Evolutionary conservation across 495 filamentous ascomycete species (phyloP), one percentile per base, ranked within the genome.

Genomic region (Annulohypoxylon moriforme): DNA sequence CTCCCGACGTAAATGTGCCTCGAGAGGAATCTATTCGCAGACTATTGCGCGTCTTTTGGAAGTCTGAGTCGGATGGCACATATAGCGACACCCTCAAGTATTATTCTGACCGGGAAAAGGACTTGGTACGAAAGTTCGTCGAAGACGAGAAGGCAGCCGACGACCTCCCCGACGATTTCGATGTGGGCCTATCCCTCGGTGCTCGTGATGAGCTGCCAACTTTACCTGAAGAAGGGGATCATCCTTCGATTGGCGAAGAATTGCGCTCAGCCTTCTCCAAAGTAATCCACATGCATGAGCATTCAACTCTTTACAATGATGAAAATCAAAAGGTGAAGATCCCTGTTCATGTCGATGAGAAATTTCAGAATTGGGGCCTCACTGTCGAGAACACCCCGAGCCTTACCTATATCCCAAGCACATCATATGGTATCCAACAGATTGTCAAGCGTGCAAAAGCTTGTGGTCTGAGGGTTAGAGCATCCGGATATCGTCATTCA

Each of bases 311-410:
- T 4, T 67, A 67, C 7, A 67, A 67, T 34, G 64, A 67, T 27
- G 31, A 60, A 22, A n/a, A 27, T 20, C 5, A 44, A 38, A 67
- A 67, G 22, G 29, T 44, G 6, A 44, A 44, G 46, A 67, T 67
- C 7, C 16, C 44, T 7, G 70, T 77, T 5, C 69, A 77, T 57
- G 40, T 36, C 33, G 49, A 78, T 14, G 55, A 59, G 18, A 52
- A 64, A 16, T 88, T 88, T 60, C 34, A 81, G 29, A 88, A 88
- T 67, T 88, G 85, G 85, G 85, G 85, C 9, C 61, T 69, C 16
- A 82, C 75, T 7, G 76, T 86, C n/a, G 60, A 73, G 18, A 85
- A 86, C 63, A 81, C 59, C 2, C 85, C 85, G 1, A 69, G 49
- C 31, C 78, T 73, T 50, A 86, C 85, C 2, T 85, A 75, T 64